These are phyloP conservation scores for Pulveroboletus ravenelii DNA, from an alignment of 768 basidiomycete species.

Conservation along the genomic window DNA sequence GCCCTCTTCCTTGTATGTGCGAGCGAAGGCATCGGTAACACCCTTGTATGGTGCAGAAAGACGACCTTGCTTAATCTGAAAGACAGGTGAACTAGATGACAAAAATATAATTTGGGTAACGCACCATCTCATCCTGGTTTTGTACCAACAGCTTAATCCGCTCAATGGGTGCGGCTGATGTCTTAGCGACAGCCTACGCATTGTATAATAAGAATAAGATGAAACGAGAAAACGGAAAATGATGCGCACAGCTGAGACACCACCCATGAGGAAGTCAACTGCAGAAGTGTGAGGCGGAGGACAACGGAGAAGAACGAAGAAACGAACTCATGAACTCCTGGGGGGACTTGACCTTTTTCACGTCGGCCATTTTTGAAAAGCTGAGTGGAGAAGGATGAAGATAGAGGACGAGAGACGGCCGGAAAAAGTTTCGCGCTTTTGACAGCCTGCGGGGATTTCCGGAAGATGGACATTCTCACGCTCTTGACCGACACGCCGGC, in stretches of 20 bases:
- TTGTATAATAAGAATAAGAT: constrained; percentile 16
- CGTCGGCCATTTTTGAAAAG: constrained; percentile 72
- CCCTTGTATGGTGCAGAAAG: constrained; percentile 96
- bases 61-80: constrained; percentile 98
- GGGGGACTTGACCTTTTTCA: constrained; percentile 80
- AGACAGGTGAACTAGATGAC: constrained; percentile 2
- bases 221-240: background rate
- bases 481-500: constrained; percentile 17
- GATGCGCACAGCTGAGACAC: constrained; percentile 78
- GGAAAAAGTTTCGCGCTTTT: constrained; percentile 47
- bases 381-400: constrained; percentile 48
- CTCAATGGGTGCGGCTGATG: constrained; percentile 98
- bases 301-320: background rate
- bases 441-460: constrained; percentile 31
- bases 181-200: constrained; percentile 92
- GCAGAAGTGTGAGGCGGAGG: constrained; percentile 14
- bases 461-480: constrained; percentile 27
- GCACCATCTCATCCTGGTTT: constrained; percentile 99
- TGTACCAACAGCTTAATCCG: constrained; percentile 98
- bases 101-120: constrained; percentile 12
- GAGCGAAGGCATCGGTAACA: constrained; percentile 82
- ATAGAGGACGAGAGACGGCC: constrained; percentile 41
- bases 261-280: constrained; percentile 97
- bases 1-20: constrained; percentile 95
- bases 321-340: constrained; percentile 79